phyloP scores from a whole-genome alignment of 352 stramenopile species.

The Phytophthora cryptogea region DNA sequence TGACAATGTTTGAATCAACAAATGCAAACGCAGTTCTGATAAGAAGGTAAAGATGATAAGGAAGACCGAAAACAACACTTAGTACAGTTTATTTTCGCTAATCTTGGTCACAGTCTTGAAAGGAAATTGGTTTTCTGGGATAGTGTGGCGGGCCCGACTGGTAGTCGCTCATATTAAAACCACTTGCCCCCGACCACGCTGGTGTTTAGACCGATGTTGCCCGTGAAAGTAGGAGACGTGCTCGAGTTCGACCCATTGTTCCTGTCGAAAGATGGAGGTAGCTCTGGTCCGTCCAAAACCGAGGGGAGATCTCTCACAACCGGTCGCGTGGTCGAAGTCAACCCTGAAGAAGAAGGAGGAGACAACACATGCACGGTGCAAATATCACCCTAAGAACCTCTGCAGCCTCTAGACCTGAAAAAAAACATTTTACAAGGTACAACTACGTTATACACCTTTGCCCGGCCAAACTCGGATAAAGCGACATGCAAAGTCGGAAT shows the following conservation, averaged over 20 bases:
- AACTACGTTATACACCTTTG: background rate
- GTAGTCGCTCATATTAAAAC: too few relatives aligned
- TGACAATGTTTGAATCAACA: too few relatives aligned
- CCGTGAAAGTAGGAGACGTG: slow-evolving; percentile 47
- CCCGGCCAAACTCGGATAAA: background rate
- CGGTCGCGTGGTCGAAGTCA: slow-evolving; percentile 44
- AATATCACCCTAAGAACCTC: slow-evolving; percentile 46
- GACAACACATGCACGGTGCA: slow-evolving; percentile 40
- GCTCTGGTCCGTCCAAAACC: slow-evolving; percentile 2
- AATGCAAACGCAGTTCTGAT: too few relatives aligned
- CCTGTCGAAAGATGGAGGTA: slow-evolving; percentile 1
- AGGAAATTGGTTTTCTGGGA: slow-evolving; percentile 9
- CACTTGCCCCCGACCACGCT: too few relatives aligned
- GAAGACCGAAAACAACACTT: background rate
- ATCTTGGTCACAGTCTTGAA: slow-evolving; percentile 4
- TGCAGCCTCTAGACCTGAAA: slow-evolving; percentile 39
- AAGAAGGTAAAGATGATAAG: too few relatives aligned
- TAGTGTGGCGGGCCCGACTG: background rate
- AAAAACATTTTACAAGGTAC: slow-evolving; percentile 43
- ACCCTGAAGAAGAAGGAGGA: slow-evolving; percentile 4
- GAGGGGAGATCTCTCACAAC: slow-evolving; percentile 12
- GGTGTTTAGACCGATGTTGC: slow-evolving; percentile 8
- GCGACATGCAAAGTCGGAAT: background rate
- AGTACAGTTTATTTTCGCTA: too few relatives aligned
- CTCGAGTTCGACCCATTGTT: slow-evolving; percentile 45